These are phyloP conservation scores for Saksenaea oblongispora DNA, from an alignment of 371 early-diverging fungal genomes.

Conservation along the genomic window DNA sequence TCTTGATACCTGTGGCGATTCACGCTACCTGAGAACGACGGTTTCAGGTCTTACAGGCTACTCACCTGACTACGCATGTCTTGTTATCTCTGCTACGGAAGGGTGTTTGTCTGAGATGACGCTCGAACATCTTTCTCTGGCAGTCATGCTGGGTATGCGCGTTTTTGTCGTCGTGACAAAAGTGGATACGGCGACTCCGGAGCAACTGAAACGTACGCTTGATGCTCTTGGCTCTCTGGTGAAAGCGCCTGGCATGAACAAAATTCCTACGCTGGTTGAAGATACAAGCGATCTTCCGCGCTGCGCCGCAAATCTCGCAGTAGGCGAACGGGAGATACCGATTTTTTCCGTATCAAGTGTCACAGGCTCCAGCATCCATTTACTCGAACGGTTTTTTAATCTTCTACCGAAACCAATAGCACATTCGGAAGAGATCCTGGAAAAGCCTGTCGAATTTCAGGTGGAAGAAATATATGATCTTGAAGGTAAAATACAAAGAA, in stretches of 20 bases:
- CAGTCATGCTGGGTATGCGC: slow-evolving; percentile 81
- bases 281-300: slow-evolving; percentile 70
- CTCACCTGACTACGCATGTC: slow-evolving; percentile 86
- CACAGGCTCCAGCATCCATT: slow-evolving; percentile 80
- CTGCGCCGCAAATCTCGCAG: slow-evolving; percentile 64
- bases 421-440: slow-evolving; percentile 38
- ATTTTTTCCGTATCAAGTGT: slow-evolving; percentile 90
- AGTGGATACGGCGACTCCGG: slow-evolving; percentile 83
- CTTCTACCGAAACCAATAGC: slow-evolving; percentile 56
- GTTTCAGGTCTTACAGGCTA: slow-evolving; percentile 88
- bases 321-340: slow-evolving; percentile 64
- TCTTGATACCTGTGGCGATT: slow-evolving; percentile 90
- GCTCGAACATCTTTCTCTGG: slow-evolving; percentile 84
- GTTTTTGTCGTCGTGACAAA: slow-evolving; percentile 90
- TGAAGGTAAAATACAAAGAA: slow-evolving; percentile 66
- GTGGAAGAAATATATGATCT: slow-evolving; percentile 87
- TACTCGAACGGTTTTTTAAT: slow-evolving; percentile 75
- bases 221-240: slow-evolving; percentile 49
- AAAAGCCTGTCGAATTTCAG: slow-evolving; percentile 73
- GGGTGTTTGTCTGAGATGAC: slow-evolving; percentile 87
- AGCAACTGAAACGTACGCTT: slow-evolving; percentile 74
- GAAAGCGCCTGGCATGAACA: slow-evolving; percentile 75
- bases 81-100: slow-evolving; percentile 86
- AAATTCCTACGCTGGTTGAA: slow-evolving; percentile 79
- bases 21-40: slow-evolving; percentile 90